Evolutionary conservation across 2,329 filamentous ascomycete species (phyloP).

Genomic region (Beauveria rudraprayagi): DNA sequence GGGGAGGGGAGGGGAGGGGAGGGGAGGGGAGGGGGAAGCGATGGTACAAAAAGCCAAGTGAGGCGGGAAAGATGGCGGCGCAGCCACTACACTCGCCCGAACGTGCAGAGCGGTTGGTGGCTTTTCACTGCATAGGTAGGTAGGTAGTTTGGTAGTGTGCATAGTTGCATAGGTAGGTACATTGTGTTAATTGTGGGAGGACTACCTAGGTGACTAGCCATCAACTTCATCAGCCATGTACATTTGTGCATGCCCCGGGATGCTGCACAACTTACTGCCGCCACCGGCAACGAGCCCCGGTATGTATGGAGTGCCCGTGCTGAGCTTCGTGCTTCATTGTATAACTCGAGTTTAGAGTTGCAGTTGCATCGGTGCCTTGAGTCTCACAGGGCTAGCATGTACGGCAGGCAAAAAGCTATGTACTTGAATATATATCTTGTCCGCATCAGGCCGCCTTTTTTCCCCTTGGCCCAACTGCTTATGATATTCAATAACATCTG

Average conservation of each 20-base stretch:
- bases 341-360: not conserved
- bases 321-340: not conserved
- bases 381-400: not conserved
- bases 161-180: not conserved
- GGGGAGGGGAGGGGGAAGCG: not conserved
- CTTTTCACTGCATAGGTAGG: not conserved
- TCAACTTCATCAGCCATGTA: not conserved
- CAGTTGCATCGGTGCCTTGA: not conserved
- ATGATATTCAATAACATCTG: no score
- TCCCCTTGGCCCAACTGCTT: not conserved
- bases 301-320: no score
- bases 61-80: conserved; percentile 1
- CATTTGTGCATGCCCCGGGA: not conserved
- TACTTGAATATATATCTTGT: no score
- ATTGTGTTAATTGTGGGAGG: not conserved
- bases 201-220: not conserved
- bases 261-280: no score
- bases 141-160: not conserved
- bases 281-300: no score
- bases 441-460: not conserved
- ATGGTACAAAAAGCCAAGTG: not conserved
- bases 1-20: no score
- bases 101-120: not conserved
- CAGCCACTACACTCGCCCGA: not conserved
- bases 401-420: not conserved